phyloP scores from a whole-genome alignment of 2,329 filamentous ascomycete species.

The Penicillium sp. region DNA sequence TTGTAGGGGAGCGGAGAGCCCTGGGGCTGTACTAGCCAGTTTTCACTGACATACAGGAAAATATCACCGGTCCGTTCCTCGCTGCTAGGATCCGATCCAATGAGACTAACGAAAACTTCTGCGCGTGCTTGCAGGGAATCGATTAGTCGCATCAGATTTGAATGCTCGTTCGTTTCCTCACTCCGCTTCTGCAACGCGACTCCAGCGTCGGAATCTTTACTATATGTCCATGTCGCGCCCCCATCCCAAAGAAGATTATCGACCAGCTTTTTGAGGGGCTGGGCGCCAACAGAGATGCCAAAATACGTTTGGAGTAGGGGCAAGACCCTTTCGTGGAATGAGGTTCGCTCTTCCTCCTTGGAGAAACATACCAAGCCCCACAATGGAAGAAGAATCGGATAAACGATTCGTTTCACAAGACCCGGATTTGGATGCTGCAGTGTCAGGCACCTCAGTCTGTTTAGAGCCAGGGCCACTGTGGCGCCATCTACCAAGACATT shows the following conservation, averaged over 20 bases:
- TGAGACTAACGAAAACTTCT: conserved; percentile 37
- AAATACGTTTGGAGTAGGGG: conserved; percentile 41
- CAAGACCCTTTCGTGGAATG: conserved; percentile 31
- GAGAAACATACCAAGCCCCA: conserved; percentile 43
- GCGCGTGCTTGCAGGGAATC: conserved; percentile 37
- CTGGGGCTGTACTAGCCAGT: conserved; percentile 39
- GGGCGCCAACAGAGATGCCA: conserved; percentile 37
- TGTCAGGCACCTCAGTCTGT: conserved; percentile 37
- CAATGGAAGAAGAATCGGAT: conserved; percentile 41
- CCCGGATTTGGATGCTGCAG: conserved; percentile 45
- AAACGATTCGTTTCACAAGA: conserved; percentile 42
- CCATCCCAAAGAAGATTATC: conserved; percentile 44
- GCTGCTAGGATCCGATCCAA: conserved; percentile 40
- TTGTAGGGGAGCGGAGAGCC: conserved; percentile 3
- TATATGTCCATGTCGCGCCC: conserved; percentile 39
- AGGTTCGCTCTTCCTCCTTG: conserved; percentile 26
- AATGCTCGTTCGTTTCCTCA: conserved; percentile 8
- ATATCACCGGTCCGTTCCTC: conserved; percentile 43
- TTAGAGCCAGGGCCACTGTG: conserved; percentile 32
- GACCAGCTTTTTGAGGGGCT: conserved; percentile 39
- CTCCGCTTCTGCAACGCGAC: conserved; percentile 31
- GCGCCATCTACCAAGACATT: conserved; percentile 26
- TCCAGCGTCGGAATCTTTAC: conserved; percentile 17
- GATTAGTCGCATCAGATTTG: conserved; percentile 35
- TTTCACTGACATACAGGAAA: conserved; percentile 43